Conservation (phyloP, 2,329 filamentous ascomycete species). For the Cladosporium cucumerinum region DNA sequence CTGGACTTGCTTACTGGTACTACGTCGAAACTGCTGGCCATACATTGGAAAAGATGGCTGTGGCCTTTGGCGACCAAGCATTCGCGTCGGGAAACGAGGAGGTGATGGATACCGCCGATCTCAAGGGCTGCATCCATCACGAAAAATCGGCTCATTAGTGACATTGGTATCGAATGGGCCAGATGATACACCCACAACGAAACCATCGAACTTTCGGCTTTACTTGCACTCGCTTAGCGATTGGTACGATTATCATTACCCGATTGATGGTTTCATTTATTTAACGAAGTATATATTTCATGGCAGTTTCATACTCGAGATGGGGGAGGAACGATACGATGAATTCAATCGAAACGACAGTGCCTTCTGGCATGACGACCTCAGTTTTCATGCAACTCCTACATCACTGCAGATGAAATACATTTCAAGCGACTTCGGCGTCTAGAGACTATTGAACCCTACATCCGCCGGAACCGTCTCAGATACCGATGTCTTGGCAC, state of each 20-base stretch:
- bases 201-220: background rate
- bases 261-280: background rate
- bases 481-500: background rate
- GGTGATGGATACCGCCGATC: slow-evolving; percentile 15
- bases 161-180: background rate
- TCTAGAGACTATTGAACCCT: background rate
- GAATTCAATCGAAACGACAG: background rate
- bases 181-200: background rate
- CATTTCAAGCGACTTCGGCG: background rate
- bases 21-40: slow-evolving; percentile 42
- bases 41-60: slow-evolving; percentile 40
- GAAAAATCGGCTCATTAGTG: background rate
- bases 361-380: background rate
- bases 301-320: background rate
- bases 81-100: slow-evolving; percentile 31
- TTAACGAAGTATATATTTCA: background rate
- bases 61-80: slow-evolving; percentile 43
- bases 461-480: background rate
- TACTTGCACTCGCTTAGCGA: background rate
- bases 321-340: background rate
- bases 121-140: background rate
- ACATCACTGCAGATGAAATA: background rate
- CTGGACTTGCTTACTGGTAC: slow-evolving; percentile 39
- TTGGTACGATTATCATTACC: background rate
- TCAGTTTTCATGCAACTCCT: background rate